These are phyloP conservation scores for Balansia obtecta DNA, from an alignment of 2,329 filamentous ascomycete genomes.

Conservation along the genomic window DNA sequence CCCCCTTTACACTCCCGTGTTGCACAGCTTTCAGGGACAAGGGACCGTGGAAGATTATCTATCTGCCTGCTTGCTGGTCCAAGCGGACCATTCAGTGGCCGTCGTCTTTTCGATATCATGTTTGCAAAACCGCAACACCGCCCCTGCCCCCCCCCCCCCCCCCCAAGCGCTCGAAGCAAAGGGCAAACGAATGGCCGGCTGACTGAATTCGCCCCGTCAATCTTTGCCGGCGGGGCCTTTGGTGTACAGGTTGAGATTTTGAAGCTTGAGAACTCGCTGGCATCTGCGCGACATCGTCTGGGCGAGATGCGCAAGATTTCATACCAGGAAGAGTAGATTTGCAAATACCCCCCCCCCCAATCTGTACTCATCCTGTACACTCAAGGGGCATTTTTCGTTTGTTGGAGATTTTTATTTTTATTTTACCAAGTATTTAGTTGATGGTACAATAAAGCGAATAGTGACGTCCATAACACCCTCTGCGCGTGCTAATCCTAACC, in stretches of 20 bases:
- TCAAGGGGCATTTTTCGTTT: too few relatives aligned
- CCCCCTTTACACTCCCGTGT: not conserved
- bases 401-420: too few relatives aligned
- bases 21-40: not conserved
- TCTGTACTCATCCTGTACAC: not conserved
- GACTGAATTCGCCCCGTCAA: not conserved
- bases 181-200: slow-evolving; percentile 3
- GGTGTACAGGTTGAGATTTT: slow-evolving; percentile 76
- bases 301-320: slow-evolving; percentile 98
- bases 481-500: too few relatives aligned
- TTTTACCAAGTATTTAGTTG: too few relatives aligned
- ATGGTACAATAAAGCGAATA: too few relatives aligned
- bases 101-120: not conserved
- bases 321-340: slow-evolving; percentile 65
- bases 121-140: not conserved
- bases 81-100: not conserved
- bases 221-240: not conserved
- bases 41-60: not conserved
- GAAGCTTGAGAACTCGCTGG: slow-evolving; percentile 79
- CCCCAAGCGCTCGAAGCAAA: not conserved
- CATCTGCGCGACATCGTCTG: slow-evolving; percentile 65
- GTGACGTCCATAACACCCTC: too few relatives aligned
- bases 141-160: not conserved
- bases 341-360: too few relatives aligned
- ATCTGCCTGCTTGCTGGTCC: not conserved